Evolutionary conservation across 345 rosid species (phyloP).

Genomic region (Gossypium rotundifolium): DNA sequence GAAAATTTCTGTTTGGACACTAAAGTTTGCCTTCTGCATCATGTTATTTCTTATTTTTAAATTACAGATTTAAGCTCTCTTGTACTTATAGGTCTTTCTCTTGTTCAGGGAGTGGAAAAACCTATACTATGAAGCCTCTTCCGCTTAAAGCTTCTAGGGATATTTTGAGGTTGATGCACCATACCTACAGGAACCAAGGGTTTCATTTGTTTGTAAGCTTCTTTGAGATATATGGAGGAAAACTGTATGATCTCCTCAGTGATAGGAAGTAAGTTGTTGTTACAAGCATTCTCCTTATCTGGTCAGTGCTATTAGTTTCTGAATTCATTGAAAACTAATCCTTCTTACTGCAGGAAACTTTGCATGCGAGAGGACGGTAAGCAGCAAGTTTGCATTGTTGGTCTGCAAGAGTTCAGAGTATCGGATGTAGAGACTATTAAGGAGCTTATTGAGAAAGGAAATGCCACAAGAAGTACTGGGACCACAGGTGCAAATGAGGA

Average conservation of each 20-base stretch:
- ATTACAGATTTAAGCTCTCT: conserved; percentile 1
- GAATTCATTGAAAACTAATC: conserved; percentile 13
- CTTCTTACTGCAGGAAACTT: conserved; percentile 53
- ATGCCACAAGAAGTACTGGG: conserved; percentile 85
- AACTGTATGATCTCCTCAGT: conserved; percentile 82
- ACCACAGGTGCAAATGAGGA: conserved; percentile 99
- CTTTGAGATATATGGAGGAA: conserved; percentile 97
- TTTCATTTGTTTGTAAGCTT: conserved; percentile 91
- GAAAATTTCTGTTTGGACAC: neutral
- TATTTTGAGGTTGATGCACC: conserved; percentile 72
- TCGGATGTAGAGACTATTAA: conserved; percentile 87
- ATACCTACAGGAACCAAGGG: conserved; percentile 90
- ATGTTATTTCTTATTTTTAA: neutral
- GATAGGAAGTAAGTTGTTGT: conserved; percentile 79
- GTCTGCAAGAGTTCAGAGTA: conserved; percentile 88
- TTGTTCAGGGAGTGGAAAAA: conserved; percentile 90
- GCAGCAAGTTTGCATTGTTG: conserved; percentile 97
- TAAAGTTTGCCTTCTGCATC: neutral
- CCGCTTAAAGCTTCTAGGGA: conserved; percentile 94
- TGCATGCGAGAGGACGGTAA: conserved; percentile 99
- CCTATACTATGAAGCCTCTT: conserved; percentile 94
- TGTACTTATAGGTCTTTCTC: conserved; percentile 5
- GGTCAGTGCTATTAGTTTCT: neutral
- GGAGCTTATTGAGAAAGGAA: conserved; percentile 96
- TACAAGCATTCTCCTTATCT: conserved; percentile 4